A percentile compares a stretch with the other conserved stretches of the same genome.
phyloP scores from a whole-genome alignment of 2,329 filamentous ascomycete species.

The Furcasterigmium furcatum region DNA sequence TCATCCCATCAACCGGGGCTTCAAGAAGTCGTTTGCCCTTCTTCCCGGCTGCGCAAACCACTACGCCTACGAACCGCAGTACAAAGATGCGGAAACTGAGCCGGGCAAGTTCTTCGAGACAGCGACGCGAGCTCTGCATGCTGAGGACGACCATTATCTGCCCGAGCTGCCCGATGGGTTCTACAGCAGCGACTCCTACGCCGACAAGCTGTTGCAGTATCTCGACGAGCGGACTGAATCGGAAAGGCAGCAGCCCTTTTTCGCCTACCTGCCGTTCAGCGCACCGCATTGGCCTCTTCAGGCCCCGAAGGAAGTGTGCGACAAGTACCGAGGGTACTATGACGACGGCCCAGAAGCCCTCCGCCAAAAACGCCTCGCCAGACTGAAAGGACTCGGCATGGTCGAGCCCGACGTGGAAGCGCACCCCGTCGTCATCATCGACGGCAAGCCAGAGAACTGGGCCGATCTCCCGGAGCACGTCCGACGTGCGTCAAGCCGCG shows the following conservation, averaged over 20 bases:
- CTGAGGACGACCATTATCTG: constrained; percentile 38
- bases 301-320: constrained; percentile 39
- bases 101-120: background rate
- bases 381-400: constrained; percentile 36
- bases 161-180: constrained; percentile 33
- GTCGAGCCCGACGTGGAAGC: constrained; percentile 24
- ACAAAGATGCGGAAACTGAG: constrained; percentile 9
- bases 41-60: constrained; percentile 45
- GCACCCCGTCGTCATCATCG: constrained; percentile 4
- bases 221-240: constrained; percentile 34
- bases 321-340: constrained; percentile 45
- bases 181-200: constrained; percentile 40
- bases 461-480: too few species aligned
- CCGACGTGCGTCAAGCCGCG: constrained; percentile 20
- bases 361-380: constrained; percentile 35
- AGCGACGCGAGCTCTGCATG: constrained; percentile 32
- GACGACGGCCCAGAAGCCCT: constrained; percentile 24
- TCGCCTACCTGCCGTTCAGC: constrained; percentile 43
- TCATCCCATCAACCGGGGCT: constrained; percentile 33
- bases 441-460: constrained; percentile 6
- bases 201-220: constrained; percentile 36
- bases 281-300: constrained; percentile 53
- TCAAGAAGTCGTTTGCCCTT: constrained; percentile 35
- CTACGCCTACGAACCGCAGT: constrained; percentile 47
- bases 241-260: constrained; percentile 37